A percentile compares a stretch with the other conserved stretches of the same genome.
Evolutionary conservation across 2,329 filamentous ascomycete genomes (phyloP).

Genomic region (Passalora sequoiae): DNA sequence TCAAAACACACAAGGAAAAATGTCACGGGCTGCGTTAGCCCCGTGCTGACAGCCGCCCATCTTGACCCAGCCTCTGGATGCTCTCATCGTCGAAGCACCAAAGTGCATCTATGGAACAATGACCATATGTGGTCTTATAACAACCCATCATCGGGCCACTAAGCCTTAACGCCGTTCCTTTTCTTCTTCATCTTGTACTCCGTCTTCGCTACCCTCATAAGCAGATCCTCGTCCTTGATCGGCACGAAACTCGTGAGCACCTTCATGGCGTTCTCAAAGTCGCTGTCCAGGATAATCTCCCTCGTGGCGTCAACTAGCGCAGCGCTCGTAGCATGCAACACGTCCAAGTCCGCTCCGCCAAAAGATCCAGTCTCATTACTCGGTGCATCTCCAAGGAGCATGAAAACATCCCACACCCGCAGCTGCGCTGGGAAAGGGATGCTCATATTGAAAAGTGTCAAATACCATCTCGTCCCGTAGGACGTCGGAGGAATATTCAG

Average conservation of each 20-base stretch:
- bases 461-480: slow-evolving; percentile 96
- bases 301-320: slow-evolving; percentile 86
- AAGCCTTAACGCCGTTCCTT: slow-evolving; percentile 25
- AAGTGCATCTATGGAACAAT: no score
- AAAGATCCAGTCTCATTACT: slow-evolving; percentile 26
- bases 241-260: slow-evolving; percentile 89
- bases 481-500: slow-evolving; percentile 78
- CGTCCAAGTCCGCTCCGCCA: slow-evolving; percentile 65
- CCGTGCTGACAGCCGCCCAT: neutral
- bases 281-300: slow-evolving; percentile 81
- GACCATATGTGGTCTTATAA: no score
- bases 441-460: slow-evolving; percentile 95
- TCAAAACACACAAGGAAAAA: slow-evolving; percentile 9
- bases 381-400: slow-evolving; percentile 73
- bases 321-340: slow-evolving; percentile 79
- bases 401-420: slow-evolving; percentile 95
- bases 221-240: slow-evolving; percentile 84
- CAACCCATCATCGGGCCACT: no score
- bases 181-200: slow-evolving; percentile 73
- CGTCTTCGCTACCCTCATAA: slow-evolving; percentile 83
- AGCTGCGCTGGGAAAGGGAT: slow-evolving; percentile 92
- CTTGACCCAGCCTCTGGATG: no score
- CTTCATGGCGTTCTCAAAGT: slow-evolving; percentile 98
- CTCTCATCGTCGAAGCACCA: no score
- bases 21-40: neutral